A percentile compares a stretch with the other conserved stretches of the same genome.
These are phyloP conservation scores for Crithidia acanthocephali DNA, from an alignment of 208 protist genomes.

Conservation along the genomic window DNA sequence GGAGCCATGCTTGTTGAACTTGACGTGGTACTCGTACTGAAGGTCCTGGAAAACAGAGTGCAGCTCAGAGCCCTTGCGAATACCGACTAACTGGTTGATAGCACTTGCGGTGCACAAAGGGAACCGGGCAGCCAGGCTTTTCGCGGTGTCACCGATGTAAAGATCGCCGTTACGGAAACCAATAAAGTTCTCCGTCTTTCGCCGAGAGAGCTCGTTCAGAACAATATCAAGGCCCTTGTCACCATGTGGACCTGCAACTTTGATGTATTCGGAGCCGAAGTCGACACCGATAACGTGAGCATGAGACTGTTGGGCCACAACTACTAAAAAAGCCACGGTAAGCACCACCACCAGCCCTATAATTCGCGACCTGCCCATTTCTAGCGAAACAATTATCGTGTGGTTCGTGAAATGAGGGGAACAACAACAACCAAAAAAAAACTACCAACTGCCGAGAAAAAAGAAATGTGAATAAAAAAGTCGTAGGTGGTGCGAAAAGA, in stretches of 20 bases:
- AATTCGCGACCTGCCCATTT: slow-evolving; percentile 4
- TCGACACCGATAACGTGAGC: slow-evolving; percentile 87
- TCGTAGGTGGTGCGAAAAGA: no score
- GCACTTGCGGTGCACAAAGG: slow-evolving; percentile 67
- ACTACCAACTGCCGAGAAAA: no score
- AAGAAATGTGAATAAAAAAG: no score
- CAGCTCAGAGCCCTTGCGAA: slow-evolving; percentile 51
- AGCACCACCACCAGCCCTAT: background rate
- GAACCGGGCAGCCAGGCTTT: slow-evolving; percentile 89
- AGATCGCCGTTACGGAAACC: slow-evolving; percentile 91
- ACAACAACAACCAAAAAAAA: no score
- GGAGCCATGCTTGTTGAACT: slow-evolving; percentile 50
- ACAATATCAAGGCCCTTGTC: slow-evolving; percentile 91
- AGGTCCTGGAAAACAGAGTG: slow-evolving; percentile 30
- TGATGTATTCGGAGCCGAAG: slow-evolving; percentile 88
- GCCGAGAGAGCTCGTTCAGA: slow-evolving; percentile 93
- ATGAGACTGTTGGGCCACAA: background rate
- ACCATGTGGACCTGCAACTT: slow-evolving; percentile 70
- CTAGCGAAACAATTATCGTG: no score
- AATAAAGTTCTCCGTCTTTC: slow-evolving; percentile 93
- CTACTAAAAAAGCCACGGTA: slow-evolving; percentile 15
- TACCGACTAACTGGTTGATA: slow-evolving; percentile 73
- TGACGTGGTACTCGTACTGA: slow-evolving; percentile 52
- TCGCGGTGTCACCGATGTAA: slow-evolving; percentile 90
- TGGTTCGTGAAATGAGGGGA: no score